These are phyloP conservation scores for Sphagnum fallax DNA, from an alignment of 228 moss, liverwort and hornwort genomes.

Conservation along the genomic window DNA sequence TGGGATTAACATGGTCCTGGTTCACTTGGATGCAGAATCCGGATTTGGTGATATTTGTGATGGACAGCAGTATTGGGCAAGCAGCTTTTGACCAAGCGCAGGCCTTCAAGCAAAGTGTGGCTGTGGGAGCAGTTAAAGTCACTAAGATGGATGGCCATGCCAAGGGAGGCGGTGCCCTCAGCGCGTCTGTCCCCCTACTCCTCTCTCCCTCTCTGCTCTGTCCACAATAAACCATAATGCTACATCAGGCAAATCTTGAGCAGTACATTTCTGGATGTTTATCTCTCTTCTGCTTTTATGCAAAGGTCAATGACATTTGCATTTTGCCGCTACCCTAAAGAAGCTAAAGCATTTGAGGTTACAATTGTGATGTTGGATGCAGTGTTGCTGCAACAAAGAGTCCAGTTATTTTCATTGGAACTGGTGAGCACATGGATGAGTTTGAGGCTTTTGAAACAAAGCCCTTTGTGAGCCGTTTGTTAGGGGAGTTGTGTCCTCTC, in stretches of 20 bases:
- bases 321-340: too few relatives aligned
- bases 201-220: neutral
- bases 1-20: too few relatives aligned
- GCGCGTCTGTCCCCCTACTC: constrained; percentile 41
- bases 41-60: constrained; percentile 84
- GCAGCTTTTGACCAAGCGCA: constrained; percentile 91
- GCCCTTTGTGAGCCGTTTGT: constrained; percentile 78
- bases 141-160: constrained; percentile 98
- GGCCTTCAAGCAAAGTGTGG: constrained; percentile 88
- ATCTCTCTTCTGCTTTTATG: too few relatives aligned
- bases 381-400: constrained; percentile 91
- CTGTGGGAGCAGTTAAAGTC: constrained; percentile 84
- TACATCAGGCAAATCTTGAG: too few relatives aligned
- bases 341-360: constrained; percentile 1
- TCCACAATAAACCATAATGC: neutral
- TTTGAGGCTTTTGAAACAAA: constrained; percentile 89
- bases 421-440: constrained; percentile 93
- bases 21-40: constrained; percentile 50
- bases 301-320: too few relatives aligned
- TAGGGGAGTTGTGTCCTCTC: constrained; percentile 41
- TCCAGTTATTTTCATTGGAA: constrained; percentile 85
- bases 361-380: constrained; percentile 7
- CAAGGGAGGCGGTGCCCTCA: constrained; percentile 90
- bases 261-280: too few relatives aligned
- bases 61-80: constrained; percentile 94